A percentile compares a stretch with the other conserved stretches of the same genome.
phyloP scores from a whole-genome alignment of 192 early-diverging fungal genomes.

The Helicostylum pulchrum region DNA sequence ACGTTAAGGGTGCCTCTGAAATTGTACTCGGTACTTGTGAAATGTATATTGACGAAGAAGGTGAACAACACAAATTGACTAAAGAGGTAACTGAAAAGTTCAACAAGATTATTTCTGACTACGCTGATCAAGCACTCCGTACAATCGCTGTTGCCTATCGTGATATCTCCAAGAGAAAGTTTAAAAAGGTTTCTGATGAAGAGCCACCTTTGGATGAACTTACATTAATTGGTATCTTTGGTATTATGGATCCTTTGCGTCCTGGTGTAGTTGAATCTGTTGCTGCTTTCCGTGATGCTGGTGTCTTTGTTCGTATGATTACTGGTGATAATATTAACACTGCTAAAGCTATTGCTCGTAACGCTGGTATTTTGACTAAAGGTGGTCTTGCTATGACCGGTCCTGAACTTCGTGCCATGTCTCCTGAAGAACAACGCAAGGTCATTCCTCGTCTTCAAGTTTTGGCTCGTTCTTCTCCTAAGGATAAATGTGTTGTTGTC shows the following conservation, averaged over 20 bases:
- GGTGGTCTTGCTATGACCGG: constrained; percentile 77
- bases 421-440: constrained; percentile 60
- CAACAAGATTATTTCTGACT: constrained; percentile 49
- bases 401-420: constrained; percentile 70
- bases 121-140: constrained; percentile 67
- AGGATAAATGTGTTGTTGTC: constrained; percentile 88
- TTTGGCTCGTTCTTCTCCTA: constrained; percentile 83
- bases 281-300: constrained; percentile 69
- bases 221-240: constrained; percentile 70
- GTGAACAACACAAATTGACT: constrained; percentile 45
- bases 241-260: constrained; percentile 88
- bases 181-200: constrained; percentile 52
- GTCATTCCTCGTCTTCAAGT: constrained; percentile 74
- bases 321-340: constrained; percentile 83
- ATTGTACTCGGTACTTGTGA: constrained; percentile 68
- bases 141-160: constrained; percentile 71
- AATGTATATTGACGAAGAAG: constrained; percentile 53
- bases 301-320: constrained; percentile 90
- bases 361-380: constrained; percentile 79
- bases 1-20: constrained; percentile 83
- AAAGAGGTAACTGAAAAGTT: constrained; percentile 37
- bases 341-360: constrained; percentile 85
- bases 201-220: constrained; percentile 52
- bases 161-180: constrained; percentile 46
- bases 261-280: constrained; percentile 77